Conservation (phyloP, 345 rosid species). For the Leavenworthia alabamica region DNA sequence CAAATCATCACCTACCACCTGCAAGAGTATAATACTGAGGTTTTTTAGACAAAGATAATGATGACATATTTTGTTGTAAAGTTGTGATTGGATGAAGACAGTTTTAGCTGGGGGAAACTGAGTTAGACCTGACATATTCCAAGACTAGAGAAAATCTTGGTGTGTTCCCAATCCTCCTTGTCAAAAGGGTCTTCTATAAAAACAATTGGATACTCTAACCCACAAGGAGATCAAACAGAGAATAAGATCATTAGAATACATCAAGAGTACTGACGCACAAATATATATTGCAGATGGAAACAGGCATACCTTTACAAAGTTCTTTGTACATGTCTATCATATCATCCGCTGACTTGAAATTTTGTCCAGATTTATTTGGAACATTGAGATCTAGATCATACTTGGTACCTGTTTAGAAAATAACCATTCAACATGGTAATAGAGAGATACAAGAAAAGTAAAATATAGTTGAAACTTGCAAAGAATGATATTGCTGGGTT, state of each 20-base stretch:
- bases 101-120: conserved; percentile 4
- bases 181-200: conserved; percentile 98
- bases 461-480: not conserved
- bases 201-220: conserved; percentile 69
- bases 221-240: conserved; percentile 21
- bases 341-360: conserved; percentile 90
- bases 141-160: conserved; percentile 58
- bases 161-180: conserved; percentile 97
- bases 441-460: not conserved
- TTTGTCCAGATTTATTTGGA: conserved; percentile 66
- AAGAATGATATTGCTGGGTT: not conserved
- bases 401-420: conserved; percentile 58
- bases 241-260: conserved; percentile 7
- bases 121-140: conserved; percentile 85
- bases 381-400: conserved; percentile 78
- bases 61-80: not conserved
- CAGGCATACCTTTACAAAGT: conserved; percentile 62
- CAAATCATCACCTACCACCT: conserved; percentile 91
- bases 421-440: not conserved
- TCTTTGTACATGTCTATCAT: conserved; percentile 89
- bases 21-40: conserved; percentile 26
- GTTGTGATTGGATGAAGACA: not conserved
- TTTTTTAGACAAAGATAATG: not conserved
- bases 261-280: not conserved
- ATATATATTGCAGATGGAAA: conserved; percentile 1